A percentile compares a stretch with the other conserved stretches of the same genome.
These are phyloP conservation scores for Colletotrichum godetiae DNA, from an alignment of 2,329 filamentous ascomycete species.

Conservation along the genomic window DNA sequence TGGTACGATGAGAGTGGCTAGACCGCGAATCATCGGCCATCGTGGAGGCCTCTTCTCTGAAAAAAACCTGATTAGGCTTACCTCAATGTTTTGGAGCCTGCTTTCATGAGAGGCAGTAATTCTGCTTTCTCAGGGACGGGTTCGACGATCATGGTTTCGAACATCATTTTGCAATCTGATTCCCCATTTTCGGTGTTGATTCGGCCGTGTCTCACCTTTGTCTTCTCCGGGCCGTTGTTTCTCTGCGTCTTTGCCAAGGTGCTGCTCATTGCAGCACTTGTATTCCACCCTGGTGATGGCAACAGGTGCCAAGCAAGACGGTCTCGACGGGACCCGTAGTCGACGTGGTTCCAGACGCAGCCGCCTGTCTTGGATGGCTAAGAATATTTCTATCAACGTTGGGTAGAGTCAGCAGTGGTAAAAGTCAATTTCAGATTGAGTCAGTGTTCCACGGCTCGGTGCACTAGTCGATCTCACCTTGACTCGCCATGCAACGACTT, in stretches of 20 bases:
- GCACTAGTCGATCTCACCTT: background rate
- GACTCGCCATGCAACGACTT: background rate
- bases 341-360: background rate
- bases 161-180: background rate
- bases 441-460: background rate
- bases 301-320: background rate
- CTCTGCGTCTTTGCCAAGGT: background rate
- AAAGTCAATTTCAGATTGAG: background rate
- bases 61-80: background rate
- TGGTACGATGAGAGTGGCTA: background rate
- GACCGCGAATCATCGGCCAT: background rate
- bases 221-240: background rate
- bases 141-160: background rate
- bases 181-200: no score
- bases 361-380: background rate
- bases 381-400: background rate
- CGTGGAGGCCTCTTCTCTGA: constrained; percentile 15
- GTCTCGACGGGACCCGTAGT: background rate
- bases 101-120: background rate
- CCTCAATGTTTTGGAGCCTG: background rate
- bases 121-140: background rate
- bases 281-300: background rate
- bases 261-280: background rate
- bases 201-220: background rate
- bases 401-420: background rate